Conservation (phyloP, 1,284 basidiomycete genomes). For the Retiboletus flavoniger region DNA sequence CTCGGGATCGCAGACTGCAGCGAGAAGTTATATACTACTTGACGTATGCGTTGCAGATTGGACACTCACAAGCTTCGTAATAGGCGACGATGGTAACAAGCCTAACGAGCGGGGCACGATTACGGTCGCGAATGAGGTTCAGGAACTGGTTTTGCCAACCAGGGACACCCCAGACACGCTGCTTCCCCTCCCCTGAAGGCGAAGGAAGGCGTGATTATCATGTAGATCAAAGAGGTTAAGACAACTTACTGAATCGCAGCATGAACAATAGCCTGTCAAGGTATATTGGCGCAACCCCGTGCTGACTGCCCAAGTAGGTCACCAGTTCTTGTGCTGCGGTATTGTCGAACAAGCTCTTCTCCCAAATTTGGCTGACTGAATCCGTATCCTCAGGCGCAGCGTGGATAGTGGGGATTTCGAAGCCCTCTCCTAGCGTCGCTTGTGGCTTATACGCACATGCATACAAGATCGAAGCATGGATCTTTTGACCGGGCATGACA, state of each 20-base stretch:
- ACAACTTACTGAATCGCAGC: constrained; percentile 23
- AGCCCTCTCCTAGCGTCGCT: constrained; percentile 26
- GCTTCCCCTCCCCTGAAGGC: constrained; percentile 22
- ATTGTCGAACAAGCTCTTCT: constrained; percentile 24
- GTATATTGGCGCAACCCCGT: constrained; percentile 16
- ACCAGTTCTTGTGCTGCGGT: constrained; percentile 18
- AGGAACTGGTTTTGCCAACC: constrained; percentile 10
- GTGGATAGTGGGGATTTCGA: constrained; percentile 18
- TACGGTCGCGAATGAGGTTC: constrained; percentile 8
- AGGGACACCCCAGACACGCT: constrained; percentile 13
- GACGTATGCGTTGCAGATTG: background rate
- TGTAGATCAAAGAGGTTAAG: background rate
- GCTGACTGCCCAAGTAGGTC: constrained; percentile 1
- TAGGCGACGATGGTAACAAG: constrained; percentile 27
- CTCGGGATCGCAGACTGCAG: constrained; percentile 7
- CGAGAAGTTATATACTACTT: background rate
- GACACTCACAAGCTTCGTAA: constrained; percentile 23
- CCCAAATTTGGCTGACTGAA: constrained; percentile 18
- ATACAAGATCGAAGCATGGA: constrained; percentile 31
- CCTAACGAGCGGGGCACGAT: constrained; percentile 14
- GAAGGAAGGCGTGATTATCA: background rate
- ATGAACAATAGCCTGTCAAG: constrained; percentile 24
- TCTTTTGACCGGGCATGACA: constrained; percentile 19
- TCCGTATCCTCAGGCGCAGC: background rate
- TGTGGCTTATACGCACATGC: constrained; percentile 23